A percentile compares a stretch with the other conserved stretches of the same genome.
These are phyloP conservation scores for Moniliella sp. DNA, from an alignment of 1,284 basidiomycete species.

Conservation along the genomic window DNA sequence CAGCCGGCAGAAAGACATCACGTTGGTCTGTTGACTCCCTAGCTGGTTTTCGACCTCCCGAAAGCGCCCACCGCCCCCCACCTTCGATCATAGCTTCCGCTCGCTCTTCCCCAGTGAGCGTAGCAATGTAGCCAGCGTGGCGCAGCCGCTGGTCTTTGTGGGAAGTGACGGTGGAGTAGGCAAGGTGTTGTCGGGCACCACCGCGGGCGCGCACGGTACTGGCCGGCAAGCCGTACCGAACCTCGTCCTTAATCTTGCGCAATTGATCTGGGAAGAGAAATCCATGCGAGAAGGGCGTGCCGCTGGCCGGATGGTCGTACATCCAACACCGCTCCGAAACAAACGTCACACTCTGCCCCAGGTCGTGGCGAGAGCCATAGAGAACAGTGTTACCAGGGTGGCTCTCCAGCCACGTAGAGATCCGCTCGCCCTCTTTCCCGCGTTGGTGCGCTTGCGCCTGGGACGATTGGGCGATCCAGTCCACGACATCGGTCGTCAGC, in stretches of 20 bases:
- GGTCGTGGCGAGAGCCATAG: background rate
- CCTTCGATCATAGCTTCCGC: slow-evolving; percentile 86
- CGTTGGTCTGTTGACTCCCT: slow-evolving; percentile 4
- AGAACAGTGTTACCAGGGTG: slow-evolving; percentile 61
- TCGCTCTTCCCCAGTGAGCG: too few relatives aligned
- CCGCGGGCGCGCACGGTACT: slow-evolving; percentile 30
- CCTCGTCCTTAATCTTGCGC: slow-evolving; percentile 42
- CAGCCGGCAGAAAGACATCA: slow-evolving; percentile 28
- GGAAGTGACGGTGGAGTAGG: slow-evolving; percentile 63
- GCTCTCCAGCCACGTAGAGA: slow-evolving; percentile 71
- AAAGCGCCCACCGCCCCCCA: slow-evolving; percentile 39
- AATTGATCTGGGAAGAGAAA: slow-evolving; percentile 87
- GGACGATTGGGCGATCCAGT: slow-evolving; percentile 59
- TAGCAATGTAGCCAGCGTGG: slow-evolving; percentile 46
- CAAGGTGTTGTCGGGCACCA: slow-evolving; percentile 40
- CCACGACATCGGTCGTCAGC: slow-evolving; percentile 67
- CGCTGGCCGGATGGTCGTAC: slow-evolving; percentile 81
- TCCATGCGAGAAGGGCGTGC: slow-evolving; percentile 73
- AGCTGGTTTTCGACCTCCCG: slow-evolving; percentile 26
- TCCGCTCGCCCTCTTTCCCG: slow-evolving; percentile 81
- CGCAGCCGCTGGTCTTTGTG: slow-evolving; percentile 55
- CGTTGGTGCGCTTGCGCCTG: slow-evolving; percentile 47
- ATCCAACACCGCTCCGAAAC: slow-evolving; percentile 84
- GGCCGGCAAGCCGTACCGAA: slow-evolving; percentile 32
- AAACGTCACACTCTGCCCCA: slow-evolving; percentile 57